Percentiles rank a stretch among this genome's conserved stretches.
Conservation (phyloP, 139 green algal genomes). For the Picocystis salinarum region DNA sequence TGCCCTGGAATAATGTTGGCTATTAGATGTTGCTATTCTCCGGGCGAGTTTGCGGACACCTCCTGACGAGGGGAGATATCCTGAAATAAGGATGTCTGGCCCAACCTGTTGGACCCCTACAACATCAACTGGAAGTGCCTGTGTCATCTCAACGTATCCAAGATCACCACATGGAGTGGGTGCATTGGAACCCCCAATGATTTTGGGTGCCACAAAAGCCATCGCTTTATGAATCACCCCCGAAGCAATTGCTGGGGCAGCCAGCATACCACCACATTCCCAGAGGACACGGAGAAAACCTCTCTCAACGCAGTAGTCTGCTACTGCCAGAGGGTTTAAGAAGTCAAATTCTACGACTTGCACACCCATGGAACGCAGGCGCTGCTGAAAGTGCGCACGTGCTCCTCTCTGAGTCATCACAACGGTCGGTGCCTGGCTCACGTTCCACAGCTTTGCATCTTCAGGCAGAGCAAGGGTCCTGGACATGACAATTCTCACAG, state of each 20-base stretch:
- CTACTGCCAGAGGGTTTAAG: conserved; percentile 38
- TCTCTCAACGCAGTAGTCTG: conserved; percentile 67
- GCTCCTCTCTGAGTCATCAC: conserved; percentile 86
- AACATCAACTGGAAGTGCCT: conserved; percentile 72
- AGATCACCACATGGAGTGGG: conserved; percentile 89
- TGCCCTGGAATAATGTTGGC: too few relatives aligned
- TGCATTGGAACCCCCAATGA: conserved; percentile 45
- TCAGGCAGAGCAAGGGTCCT: conserved; percentile 73
- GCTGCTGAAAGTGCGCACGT: conserved; percentile 27
- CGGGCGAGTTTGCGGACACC: conserved; percentile 18
- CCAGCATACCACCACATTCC: conserved; percentile 90
- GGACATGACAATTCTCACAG: conserved; percentile 77
- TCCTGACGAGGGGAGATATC: conserved; percentile 62
- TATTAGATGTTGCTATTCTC: too few relatives aligned
- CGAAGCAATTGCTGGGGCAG: conserved; percentile 70
- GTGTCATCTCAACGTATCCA: conserved; percentile 91
- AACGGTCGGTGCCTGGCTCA: conserved; percentile 70
- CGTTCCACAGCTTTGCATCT: conserved; percentile 79
- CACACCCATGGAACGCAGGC: conserved; percentile 36
- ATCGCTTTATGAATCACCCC: conserved; percentile 82
- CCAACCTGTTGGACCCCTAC: conserved; percentile 36
- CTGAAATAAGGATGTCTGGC: conserved; percentile 65
- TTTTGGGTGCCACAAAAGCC: conserved; percentile 87
- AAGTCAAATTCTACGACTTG: conserved; percentile 98
- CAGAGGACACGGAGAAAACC: conserved; percentile 86